phyloP scores from a whole-genome alignment of 2,329 filamentous ascomycete species.

The Teratosphaeria epicoccoides region DNA sequence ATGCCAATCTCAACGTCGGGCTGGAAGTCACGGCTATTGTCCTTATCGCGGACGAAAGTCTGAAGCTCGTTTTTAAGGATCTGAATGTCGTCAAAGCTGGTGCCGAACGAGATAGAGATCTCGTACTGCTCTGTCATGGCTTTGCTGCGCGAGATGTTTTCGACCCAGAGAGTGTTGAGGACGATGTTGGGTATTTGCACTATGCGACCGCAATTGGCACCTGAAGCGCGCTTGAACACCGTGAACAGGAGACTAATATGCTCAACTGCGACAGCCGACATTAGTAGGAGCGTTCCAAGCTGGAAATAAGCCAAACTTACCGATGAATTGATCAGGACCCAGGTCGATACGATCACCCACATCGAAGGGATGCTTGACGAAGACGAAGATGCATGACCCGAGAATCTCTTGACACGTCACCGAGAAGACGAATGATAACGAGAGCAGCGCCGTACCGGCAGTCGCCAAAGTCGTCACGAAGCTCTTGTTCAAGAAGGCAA shows the following conservation, averaged over 20 bases:
- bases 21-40: slow-evolving; percentile 86
- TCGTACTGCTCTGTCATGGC: slow-evolving; percentile 81
- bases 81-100: slow-evolving; percentile 80
- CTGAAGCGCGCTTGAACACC: slow-evolving; percentile 74
- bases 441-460: slow-evolving; percentile 82
- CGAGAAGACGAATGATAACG: slow-evolving; percentile 92
- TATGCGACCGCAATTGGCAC: slow-evolving; percentile 53
- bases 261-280: slow-evolving; percentile 52
- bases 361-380: slow-evolving; percentile 96
- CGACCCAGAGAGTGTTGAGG: slow-evolving; percentile 86
- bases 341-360: slow-evolving; percentile 92
- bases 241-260: slow-evolving; percentile 91
- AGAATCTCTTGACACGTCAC: slow-evolving; percentile 87
- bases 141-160: slow-evolving; percentile 84
- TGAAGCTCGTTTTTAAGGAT: slow-evolving; percentile 75
- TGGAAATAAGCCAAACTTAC: not conserved
- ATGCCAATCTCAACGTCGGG: slow-evolving; percentile 71
- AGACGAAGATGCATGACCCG: slow-evolving; percentile 97
- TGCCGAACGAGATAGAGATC: slow-evolving; percentile 75
- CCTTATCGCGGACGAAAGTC: slow-evolving; percentile 67
- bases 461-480: slow-evolving; percentile 80
- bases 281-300: not conserved
- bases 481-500: slow-evolving; percentile 78
- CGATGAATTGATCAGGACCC: slow-evolving; percentile 47
- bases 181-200: slow-evolving; percentile 81